Evolutionary conservation across 345 rosid species (phyloP).

Genomic region (Gossypium rotundifolium): DNA sequence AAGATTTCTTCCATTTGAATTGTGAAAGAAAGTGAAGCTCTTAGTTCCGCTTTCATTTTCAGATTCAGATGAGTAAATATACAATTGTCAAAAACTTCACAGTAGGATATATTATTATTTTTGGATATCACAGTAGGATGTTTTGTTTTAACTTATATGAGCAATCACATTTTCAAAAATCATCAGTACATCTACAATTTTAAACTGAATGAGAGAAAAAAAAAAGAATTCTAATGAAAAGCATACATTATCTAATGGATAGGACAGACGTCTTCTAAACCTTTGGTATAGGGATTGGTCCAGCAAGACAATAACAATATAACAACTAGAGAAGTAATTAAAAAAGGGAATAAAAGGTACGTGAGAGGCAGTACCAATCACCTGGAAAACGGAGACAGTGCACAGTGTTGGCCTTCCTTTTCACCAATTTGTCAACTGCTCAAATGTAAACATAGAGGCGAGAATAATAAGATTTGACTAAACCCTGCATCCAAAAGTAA

Average conservation of each 20-base stretch:
- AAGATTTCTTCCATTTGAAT: background rate
- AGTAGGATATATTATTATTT: too few species aligned
- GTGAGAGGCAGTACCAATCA: slow-evolving; percentile 59
- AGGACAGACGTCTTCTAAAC: background rate
- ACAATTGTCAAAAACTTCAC: background rate
- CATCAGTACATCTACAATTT: background rate
- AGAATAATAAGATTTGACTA: slow-evolving; percentile 12
- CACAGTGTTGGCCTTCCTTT: slow-evolving; percentile 90
- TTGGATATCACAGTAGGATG: too few species aligned
- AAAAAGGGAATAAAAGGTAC: background rate
- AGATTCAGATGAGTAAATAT: background rate
- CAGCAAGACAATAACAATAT: background rate
- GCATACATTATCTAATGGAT: background rate
- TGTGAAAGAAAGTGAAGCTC: background rate
- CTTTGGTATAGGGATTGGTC: background rate
- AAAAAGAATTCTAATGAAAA: background rate
- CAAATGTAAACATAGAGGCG: background rate
- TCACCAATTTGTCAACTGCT: slow-evolving; percentile 70
- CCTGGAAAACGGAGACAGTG: slow-evolving; percentile 94
- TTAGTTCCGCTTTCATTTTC: background rate
- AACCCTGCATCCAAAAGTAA: slow-evolving; percentile 3
- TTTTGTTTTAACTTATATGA: background rate
- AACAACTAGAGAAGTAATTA: background rate
- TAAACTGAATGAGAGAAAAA: background rate
- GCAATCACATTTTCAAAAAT: background rate